Base-by-base conservation (phyloP, 1,284 basidiomycete species). In the Agroathelia rolfsii region DNA sequence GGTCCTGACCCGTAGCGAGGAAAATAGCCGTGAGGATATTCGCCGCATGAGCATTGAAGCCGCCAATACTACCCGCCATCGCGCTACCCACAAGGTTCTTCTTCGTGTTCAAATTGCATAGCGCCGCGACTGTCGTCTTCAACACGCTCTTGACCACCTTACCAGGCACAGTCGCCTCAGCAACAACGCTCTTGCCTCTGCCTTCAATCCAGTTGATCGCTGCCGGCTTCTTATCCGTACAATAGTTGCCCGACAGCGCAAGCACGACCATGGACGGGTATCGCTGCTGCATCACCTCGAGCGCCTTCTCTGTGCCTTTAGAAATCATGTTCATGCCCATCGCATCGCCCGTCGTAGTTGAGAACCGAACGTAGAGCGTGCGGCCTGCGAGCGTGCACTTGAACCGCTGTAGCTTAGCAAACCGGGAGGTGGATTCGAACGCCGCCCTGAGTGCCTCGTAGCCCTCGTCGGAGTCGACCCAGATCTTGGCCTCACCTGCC, bases 301-400 rank as follows among this genome's bases (percentile, higher is more conserved):
- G 72, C 13, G 92, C 89, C 59, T 88, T 88, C 62, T 98, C 95
- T 6, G 87, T 90, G 5, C 92, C 92, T 60, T 94, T 94, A 16
- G 81, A 85, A 52, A 92, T 89, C 94, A 99, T 99, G 67, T 99
- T 99, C 95, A 99, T 98, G 20, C 94, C 94, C 94, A 98, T 99
- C 18, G 94, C 95, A 52, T 98, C 95, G 36, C 95, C 95, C 0
- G 95, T 98, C 33, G 71, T 81, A 38, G 92, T 97, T 29, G 86
- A 86, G 51, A 99, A 97, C 30, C 95, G 76, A n/a, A 97, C 81
- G 55, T 83, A 98, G 24, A 99, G 64, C 23, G 92, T 96, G 24
- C 92, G 71, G 14, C 92, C 92, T 2, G 92, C 92, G 51, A 94
- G 64, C 1, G 81, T 83, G 30, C 77, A 79, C 68, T 93, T 92